Conservation (phyloP, 371 early-diverging fungal genomes). For the Lichtheimia corymbifera region DNA sequence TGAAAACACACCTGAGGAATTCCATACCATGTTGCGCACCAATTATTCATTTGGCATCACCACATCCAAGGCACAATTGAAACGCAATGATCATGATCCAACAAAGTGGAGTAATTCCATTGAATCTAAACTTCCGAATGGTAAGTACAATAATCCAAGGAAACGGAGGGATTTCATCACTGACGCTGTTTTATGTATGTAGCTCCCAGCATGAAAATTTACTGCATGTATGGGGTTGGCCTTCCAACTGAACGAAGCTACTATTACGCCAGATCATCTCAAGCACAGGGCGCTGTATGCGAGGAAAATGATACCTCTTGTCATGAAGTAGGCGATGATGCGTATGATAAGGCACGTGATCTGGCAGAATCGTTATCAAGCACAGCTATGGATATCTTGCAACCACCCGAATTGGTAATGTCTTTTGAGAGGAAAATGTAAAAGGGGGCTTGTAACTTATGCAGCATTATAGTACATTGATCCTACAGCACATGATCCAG, state of each 20-base stretch:
- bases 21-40: constrained; percentile 45
- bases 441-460: no score
- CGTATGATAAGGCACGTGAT: constrained; percentile 9
- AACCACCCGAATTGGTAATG: constrained; percentile 15
- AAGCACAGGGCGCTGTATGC: background rate
- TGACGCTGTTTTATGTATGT: background rate
- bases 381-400: constrained; percentile 8
- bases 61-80: constrained; percentile 56
- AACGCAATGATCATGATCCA: constrained; percentile 48
- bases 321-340: constrained; percentile 4
- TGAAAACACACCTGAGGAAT: constrained; percentile 52
- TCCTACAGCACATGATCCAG: constrained; percentile 36
- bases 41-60: constrained; percentile 74
- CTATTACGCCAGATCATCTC: constrained; percentile 45
- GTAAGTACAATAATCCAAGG: constrained; percentile 14
- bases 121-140: constrained; percentile 78
- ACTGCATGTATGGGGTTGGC: constrained; percentile 85
- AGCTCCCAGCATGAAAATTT: constrained; percentile 77
- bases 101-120: constrained; percentile 89
- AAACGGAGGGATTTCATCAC: background rate
- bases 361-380: constrained; percentile 5
- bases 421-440: background rate
- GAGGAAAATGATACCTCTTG: background rate
- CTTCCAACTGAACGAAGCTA: constrained; percentile 82
- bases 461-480: constrained; percentile 39